Percentiles rank a stretch among this genome's conserved stretches.
phyloP scores from a whole-genome alignment of 768 basidiomycete species.

The Hericium erinaceus region DNA sequence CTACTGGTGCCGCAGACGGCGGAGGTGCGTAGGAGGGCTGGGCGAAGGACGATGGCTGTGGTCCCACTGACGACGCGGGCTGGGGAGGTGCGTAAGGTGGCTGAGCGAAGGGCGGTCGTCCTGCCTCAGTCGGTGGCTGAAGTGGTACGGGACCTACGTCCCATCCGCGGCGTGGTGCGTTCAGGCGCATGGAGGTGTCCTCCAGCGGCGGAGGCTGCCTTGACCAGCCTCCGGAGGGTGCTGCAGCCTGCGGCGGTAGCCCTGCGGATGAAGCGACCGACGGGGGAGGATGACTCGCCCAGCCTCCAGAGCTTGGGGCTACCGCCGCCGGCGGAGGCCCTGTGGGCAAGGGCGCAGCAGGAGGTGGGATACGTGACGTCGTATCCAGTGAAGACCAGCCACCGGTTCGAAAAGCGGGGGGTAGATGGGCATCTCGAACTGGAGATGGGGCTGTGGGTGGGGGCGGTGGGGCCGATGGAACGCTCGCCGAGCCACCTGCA shows the following conservation, averaged over 20 bases:
- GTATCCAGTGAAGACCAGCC: constrained; percentile 65
- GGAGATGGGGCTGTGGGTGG: constrained; percentile 2
- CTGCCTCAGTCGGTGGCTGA: not conserved
- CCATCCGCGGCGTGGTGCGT: no score
- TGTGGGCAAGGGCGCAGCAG: not conserved
- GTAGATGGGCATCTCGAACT: constrained; percentile 12
- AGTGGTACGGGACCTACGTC: no score
- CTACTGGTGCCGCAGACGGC: not conserved
- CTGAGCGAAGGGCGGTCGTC: not conserved
- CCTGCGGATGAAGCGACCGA: no score
- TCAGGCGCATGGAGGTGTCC: no score
- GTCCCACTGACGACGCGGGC: not conserved
- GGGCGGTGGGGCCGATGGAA: not conserved
- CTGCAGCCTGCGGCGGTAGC: no score
- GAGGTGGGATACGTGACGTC: constrained; percentile 16
- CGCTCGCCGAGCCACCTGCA: not conserved
- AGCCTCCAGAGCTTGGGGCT: no score
- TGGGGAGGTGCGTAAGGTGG: not conserved
- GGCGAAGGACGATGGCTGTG: not conserved
- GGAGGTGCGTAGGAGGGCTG: not conserved
- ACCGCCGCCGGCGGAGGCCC: not conserved
- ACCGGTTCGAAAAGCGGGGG: constrained; percentile 46
- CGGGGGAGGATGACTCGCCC: no score
- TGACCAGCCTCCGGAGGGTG: not conserved
- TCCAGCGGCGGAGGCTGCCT: no score